Evolutionary conservation across 805 yeast genomes (phyloP), one percentile per base, ranked within the genome.

Genomic region (Saccharomycopsis babjevae): DNA sequence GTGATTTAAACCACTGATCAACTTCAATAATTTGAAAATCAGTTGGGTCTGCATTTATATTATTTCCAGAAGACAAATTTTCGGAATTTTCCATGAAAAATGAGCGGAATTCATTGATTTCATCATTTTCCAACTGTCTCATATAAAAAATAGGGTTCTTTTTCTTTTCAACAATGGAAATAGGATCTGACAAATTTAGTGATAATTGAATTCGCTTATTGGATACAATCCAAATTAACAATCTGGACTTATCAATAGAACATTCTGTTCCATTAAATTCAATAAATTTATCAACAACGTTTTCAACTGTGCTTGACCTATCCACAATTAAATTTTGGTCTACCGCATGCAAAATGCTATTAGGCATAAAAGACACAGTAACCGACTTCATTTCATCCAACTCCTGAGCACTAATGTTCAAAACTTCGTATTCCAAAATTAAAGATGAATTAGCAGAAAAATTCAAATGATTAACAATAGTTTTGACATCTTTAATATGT

Each of bases 381-480:
- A 92, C 73, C 4, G 83, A 72, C 62, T 82, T 82, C 84, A 89
- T 80, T 64, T 80, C 83, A 71, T 94, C 99, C 67, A 86, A 80
- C 64, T 90, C 96, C 40, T 76, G 79, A 59, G 93, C 74, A 1
- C 92, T 83, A 54, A 91, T 83, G 55, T 83, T 87, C 68, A 94
- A 77, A 1, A 86, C 73, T 68, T 93, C 97, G 70, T 88, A 93
- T 65, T 85, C 85, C 61, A 93, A 80, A 1, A 76, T 68, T 4
- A 83, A 76, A 6, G 75, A 46, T 25, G 52, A 46, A 46, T 46
- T 46, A 8, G 16, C 52, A 46, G 52, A 46, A 8, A 46, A 46
- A 22, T 46, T 46, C n/a, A 46, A 46, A 46, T 46, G 52, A 22
- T 46, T 46, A 4, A 46, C 22, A 46, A 46, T 46, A 28, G 52